Evolutionary conservation across 345 rosid genomes (phyloP).

Genomic region (Salix caprea): DNA sequence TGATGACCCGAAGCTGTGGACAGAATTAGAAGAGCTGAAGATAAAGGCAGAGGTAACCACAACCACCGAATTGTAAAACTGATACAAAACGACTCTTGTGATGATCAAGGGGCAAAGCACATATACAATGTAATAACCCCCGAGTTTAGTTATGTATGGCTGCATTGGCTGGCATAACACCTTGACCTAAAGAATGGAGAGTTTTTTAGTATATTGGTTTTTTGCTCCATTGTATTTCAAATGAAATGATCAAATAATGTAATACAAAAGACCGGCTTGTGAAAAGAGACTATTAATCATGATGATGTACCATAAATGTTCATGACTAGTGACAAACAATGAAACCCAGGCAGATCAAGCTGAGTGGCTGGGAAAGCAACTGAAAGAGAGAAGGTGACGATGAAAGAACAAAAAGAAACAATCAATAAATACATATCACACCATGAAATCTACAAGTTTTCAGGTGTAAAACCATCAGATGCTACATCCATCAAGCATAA

Average conservation of each 20-base stretch:
- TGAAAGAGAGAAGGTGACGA: too few species aligned
- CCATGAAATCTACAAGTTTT: not conserved
- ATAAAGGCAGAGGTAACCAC: conserved; percentile 19
- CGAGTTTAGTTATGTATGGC: not conserved
- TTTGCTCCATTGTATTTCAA: not conserved
- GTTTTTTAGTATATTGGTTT: not conserved
- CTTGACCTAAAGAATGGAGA: not conserved
- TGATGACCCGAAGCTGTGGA: conserved; percentile 70
- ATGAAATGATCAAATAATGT: not conserved
- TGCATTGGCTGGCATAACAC: not conserved
- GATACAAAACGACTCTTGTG: not conserved
- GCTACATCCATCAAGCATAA: not conserved
- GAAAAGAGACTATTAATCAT: too few species aligned
- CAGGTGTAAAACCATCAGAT: not conserved
- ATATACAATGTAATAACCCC: not conserved
- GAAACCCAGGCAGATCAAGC: too few species aligned
- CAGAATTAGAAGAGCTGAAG: conserved; percentile 67
- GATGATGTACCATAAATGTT: too few species aligned
- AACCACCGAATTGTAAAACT: not conserved
- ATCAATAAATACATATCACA: too few species aligned
- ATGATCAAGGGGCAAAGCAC: not conserved
- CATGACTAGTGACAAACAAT: too few species aligned
- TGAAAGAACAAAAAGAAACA: too few species aligned
- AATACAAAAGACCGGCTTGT: too few species aligned
- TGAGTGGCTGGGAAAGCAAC: too few species aligned